These are phyloP conservation scores for Salix exigua DNA, from an alignment of 345 rosid genomes.

Conservation along the genomic window DNA sequence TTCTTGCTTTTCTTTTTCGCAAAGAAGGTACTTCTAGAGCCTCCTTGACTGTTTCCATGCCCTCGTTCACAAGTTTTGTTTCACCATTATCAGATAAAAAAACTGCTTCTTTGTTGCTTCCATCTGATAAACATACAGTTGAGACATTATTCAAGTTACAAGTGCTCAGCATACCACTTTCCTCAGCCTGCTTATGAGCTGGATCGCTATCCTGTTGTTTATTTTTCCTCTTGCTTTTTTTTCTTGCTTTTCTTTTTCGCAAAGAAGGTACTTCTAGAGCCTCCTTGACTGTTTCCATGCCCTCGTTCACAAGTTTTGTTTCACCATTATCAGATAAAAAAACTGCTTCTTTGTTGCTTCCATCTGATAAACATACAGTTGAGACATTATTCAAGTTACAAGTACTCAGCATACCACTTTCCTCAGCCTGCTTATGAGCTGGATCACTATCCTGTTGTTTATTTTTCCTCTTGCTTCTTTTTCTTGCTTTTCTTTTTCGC, in stretches of 20 bases:
- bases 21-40: background rate
- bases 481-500: no score
- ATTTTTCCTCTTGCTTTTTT: background rate
- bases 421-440: constrained; percentile 5
- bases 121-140: constrained; percentile 7
- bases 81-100: background rate
- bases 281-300: constrained; percentile 18
- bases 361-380: no score
- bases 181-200: constrained; percentile 19
- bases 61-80: constrained; percentile 4
- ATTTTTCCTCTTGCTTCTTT: no score
- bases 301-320: background rate
- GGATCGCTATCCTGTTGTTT: background rate
- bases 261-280: constrained; percentile 1
- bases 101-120: constrained; percentile 8
- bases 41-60: constrained; percentile 18
- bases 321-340: no score
- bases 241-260: constrained; percentile 1
- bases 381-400: no score
- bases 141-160: constrained; percentile 13
- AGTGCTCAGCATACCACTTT: background rate
- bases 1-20: constrained; percentile 2
- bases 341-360: no score
- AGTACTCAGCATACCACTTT: background rate
- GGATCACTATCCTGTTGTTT: background rate